Conservation (phyloP, 495 filamentous ascomycete genomes). For the Daldinia childiae region DNA sequence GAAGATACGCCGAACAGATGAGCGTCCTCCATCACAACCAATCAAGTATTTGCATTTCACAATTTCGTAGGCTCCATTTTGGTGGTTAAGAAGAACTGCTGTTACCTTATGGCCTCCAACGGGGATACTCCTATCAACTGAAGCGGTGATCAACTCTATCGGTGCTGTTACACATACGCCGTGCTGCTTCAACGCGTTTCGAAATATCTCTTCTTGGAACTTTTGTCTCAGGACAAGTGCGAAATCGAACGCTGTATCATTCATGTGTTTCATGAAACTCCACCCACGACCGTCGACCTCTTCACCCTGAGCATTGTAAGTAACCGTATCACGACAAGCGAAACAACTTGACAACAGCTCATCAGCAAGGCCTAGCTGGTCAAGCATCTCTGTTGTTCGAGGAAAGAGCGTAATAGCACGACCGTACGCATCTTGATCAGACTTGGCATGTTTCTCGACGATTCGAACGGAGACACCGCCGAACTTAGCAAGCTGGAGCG, state of each 20-base stretch:
- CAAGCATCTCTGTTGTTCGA: slow-evolving; percentile 57
- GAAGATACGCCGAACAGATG: slow-evolving; percentile 52
- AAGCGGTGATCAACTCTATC: slow-evolving; percentile 46
- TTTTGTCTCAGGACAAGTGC: slow-evolving; percentile 55
- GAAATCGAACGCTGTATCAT: slow-evolving; percentile 50
- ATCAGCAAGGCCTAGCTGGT: slow-evolving; percentile 52
- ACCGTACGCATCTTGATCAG: slow-evolving; percentile 51
- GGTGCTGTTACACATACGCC: slow-evolving; percentile 48
- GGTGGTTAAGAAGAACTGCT: slow-evolving; percentile 36
- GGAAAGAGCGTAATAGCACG: slow-evolving; percentile 57
- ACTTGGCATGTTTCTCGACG: slow-evolving; percentile 50
- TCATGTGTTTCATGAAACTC: slow-evolving; percentile 48
- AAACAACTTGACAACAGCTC: slow-evolving; percentile 59
- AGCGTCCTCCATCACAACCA: slow-evolving; percentile 59
- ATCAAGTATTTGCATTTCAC: slow-evolving; percentile 53
- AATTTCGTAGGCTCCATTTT: slow-evolving; percentile 25
- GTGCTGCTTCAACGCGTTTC: slow-evolving; percentile 47
- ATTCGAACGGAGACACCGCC: slow-evolving; percentile 58
- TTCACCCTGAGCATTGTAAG: slow-evolving; percentile 52
- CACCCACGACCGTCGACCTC: slow-evolving; percentile 45
- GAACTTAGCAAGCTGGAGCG: slow-evolving; percentile 69
- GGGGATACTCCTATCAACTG: slow-evolving; percentile 40
- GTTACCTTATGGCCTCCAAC: slow-evolving; percentile 46
- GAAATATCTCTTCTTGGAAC: slow-evolving; percentile 56
- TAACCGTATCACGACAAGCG: slow-evolving; percentile 56